Conservation (phyloP, 2,329 filamentous ascomycete species). For the Rasamsonia emersonii region DNA sequence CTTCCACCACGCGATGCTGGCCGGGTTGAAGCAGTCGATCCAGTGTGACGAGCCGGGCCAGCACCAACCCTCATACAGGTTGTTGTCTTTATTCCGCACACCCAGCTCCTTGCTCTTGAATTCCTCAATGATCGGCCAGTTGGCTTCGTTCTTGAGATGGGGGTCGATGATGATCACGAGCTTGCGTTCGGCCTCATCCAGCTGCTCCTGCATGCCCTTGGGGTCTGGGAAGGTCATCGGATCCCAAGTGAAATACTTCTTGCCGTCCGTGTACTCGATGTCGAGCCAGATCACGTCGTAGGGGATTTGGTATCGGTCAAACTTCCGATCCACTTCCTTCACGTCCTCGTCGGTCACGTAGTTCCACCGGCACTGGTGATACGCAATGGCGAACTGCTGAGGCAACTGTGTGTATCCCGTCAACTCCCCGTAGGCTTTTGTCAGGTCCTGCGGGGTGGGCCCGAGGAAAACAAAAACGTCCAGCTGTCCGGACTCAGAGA, state of each 20-base stretch:
- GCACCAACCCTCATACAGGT: slow-evolving; percentile 93
- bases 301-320: slow-evolving; percentile 89
- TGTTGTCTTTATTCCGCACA: slow-evolving; percentile 81
- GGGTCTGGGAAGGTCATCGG: slow-evolving; percentile 79
- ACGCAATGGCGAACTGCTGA: slow-evolving; percentile 83
- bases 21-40: slow-evolving; percentile 94
- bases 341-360: slow-evolving; percentile 97
- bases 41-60: slow-evolving; percentile 97
- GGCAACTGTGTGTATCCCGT: slow-evolving; percentile 88
- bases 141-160: slow-evolving; percentile 86
- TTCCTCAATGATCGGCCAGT: slow-evolving; percentile 69
- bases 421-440: slow-evolving; percentile 74
- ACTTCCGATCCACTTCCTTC: slow-evolving; percentile 89
- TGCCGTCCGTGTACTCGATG: slow-evolving; percentile 92
- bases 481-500: slow-evolving; percentile 81
- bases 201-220: slow-evolving; percentile 75
- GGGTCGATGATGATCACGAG: slow-evolving; percentile 93
- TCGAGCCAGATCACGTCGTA: slow-evolving; percentile 99
- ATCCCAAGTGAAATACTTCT: slow-evolving; percentile 99
- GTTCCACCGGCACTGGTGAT: slow-evolving; percentile 98
- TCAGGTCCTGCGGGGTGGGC: slow-evolving; percentile 73
- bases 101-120: slow-evolving; percentile 76
- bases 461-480: slow-evolving; percentile 94
- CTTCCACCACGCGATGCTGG: slow-evolving; percentile 85
- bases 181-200: slow-evolving; percentile 78